phyloP scores from a whole-genome alignment of 441 rosid species.

The Adansonia gregorii region DNA sequence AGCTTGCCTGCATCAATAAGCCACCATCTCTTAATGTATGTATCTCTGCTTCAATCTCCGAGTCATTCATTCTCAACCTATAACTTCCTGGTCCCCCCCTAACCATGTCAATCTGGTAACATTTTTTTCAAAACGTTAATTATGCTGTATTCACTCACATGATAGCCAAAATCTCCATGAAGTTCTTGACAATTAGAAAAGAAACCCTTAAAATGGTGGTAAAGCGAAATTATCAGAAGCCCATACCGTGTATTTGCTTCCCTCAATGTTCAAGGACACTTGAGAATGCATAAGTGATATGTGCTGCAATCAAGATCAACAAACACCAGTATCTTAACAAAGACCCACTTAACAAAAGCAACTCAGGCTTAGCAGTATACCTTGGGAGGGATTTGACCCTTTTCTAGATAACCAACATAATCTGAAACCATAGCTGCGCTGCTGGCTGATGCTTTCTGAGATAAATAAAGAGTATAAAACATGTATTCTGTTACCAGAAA shows the following conservation, averaged over 20 bases:
- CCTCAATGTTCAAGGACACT: constrained; percentile 98
- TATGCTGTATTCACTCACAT: constrained; percentile 23
- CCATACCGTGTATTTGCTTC: constrained; percentile 94
- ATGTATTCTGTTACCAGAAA: not conserved
- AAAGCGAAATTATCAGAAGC: constrained; percentile 30
- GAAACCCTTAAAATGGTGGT: constrained; percentile 20
- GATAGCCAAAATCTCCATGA: constrained; percentile 27
- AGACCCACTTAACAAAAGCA: constrained; percentile 15
- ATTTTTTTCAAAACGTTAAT: constrained; percentile 34
- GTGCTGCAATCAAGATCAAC: constrained; percentile 63
- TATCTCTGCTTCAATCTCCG: constrained; percentile 96
- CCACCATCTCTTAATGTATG: constrained; percentile 99
- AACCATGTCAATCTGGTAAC: constrained; percentile 81
- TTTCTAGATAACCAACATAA: constrained; percentile 97
- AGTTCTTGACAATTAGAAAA: constrained; percentile 19
- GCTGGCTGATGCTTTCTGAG: constrained; percentile 96
- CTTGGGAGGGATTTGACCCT: constrained; percentile 99
- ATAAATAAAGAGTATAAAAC: constrained; percentile 29
- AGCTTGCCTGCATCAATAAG: constrained; percentile 96
- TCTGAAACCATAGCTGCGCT: constrained; percentile 98
- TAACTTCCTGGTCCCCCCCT: constrained; percentile 99
- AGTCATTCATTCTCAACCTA: constrained; percentile 82
- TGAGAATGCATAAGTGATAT: constrained; percentile 95
- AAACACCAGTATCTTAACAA: constrained; percentile 33
- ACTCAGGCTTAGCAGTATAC: constrained; percentile 39